These are phyloP conservation scores for Favolaschia claudopus DNA, from an alignment of 768 basidiomycete genomes.

Conservation along the genomic window DNA sequence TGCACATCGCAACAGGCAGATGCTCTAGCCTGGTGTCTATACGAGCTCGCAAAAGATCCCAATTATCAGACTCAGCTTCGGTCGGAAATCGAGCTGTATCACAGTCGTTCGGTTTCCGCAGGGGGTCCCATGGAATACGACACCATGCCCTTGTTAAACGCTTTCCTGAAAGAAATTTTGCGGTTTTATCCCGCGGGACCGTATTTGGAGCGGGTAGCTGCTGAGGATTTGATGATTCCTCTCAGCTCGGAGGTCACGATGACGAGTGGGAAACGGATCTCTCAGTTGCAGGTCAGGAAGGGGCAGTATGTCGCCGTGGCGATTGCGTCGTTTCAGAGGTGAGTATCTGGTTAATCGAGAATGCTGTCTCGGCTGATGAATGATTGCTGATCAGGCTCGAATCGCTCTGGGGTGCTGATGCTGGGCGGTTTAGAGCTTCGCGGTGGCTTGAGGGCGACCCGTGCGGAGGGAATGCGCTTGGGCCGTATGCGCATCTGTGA, in stretches of 20 bases:
- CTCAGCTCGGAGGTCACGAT: slow-evolving; percentile 40
- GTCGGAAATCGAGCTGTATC: slow-evolving; percentile 16
- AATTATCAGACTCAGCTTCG: slow-evolving; percentile 23
- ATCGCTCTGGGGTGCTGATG: slow-evolving; percentile 50
- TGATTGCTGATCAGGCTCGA: slow-evolving; percentile 1
- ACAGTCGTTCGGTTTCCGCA: neutral
- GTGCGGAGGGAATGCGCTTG: slow-evolving; percentile 12
- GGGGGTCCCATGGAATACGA: slow-evolving; percentile 19
- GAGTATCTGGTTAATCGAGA: slow-evolving; percentile 5
- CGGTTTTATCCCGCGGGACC: slow-evolving; percentile 12
- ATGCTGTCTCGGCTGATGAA: neutral
- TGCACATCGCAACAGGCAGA: neutral
- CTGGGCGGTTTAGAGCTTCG: slow-evolving; percentile 50
- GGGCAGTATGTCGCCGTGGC: slow-evolving; percentile 42
- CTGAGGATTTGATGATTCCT: slow-evolving; percentile 42
- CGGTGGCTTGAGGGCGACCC: slow-evolving; percentile 47
- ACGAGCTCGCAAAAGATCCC: slow-evolving; percentile 28
- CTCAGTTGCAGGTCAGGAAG: slow-evolving; percentile 38
- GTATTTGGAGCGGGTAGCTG: slow-evolving; percentile 27
- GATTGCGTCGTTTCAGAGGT: slow-evolving; percentile 45
- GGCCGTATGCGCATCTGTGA: slow-evolving; percentile 24
- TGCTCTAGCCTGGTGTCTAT: slow-evolving; percentile 24
- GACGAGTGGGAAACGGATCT: slow-evolving; percentile 28
- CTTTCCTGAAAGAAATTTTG: slow-evolving; percentile 23
- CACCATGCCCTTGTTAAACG: slow-evolving; percentile 23